Evolutionary conservation across 2,329 filamentous ascomycete genomes (phyloP).

Genomic region (Sarocladium oryzae): DNA sequence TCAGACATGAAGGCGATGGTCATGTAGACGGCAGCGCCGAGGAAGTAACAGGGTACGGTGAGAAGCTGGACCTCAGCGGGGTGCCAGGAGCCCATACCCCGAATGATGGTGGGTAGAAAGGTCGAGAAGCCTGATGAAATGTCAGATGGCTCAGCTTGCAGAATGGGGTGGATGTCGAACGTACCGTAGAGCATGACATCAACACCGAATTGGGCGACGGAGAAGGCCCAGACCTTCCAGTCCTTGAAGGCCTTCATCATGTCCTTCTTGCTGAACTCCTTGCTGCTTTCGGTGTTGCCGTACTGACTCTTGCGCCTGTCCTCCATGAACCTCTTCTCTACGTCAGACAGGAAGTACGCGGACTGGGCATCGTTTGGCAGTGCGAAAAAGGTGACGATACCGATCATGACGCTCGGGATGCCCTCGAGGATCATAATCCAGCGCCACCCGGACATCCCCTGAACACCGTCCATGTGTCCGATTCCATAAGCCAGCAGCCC

Average conservation of each 20-base stretch:
- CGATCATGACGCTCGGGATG: conserved; percentile 33
- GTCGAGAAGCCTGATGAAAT: conserved; percentile 59
- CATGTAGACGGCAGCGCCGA: conserved; percentile 67
- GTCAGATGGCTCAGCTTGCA: not conserved
- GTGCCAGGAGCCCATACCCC: conserved; percentile 57
- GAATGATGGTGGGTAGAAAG: conserved; percentile 74
- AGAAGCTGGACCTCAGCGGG: conserved; percentile 64
- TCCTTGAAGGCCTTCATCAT: conserved; percentile 62
- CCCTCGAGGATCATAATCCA: conserved; percentile 60
- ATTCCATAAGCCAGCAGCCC: conserved; percentile 70
- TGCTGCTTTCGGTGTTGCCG: conserved; percentile 39
- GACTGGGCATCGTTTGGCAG: conserved; percentile 36
- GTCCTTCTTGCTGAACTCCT: conserved; percentile 49
- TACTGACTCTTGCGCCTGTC: conserved; percentile 32
- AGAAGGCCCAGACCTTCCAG: conserved; percentile 71
- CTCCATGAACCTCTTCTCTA: conserved; percentile 61
- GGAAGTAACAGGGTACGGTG: conserved; percentile 70
- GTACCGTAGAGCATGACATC: conserved; percentile 68
- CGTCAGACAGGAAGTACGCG: conserved; percentile 51
- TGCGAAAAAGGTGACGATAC: conserved; percentile 26
- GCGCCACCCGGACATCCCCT: conserved; percentile 61
- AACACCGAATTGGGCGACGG: conserved; percentile 61
- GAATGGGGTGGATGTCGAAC: conserved; percentile 10
- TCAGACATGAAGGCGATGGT: conserved; percentile 61
- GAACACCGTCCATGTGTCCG: conserved; percentile 62